Evolutionary conservation across 441 rosid species (phyloP).

Genomic region (Pelargonium myrrhifolium): DNA sequence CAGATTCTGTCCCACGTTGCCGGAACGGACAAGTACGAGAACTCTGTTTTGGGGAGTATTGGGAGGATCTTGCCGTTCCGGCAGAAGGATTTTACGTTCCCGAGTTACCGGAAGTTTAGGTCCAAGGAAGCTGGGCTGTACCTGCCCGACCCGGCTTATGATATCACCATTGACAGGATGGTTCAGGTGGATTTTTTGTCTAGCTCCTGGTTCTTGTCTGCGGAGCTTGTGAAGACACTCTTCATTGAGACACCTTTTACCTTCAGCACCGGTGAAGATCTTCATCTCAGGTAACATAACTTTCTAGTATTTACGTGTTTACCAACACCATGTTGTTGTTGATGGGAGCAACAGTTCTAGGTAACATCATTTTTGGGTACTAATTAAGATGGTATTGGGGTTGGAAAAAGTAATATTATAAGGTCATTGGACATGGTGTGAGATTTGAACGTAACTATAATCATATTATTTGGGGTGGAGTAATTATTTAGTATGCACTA

Average conservation of each 20-base stretch:
- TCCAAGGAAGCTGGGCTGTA: constrained; percentile 94
- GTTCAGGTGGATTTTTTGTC: constrained; percentile 97
- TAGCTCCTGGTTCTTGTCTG: constrained; percentile 90
- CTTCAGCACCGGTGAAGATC: constrained; percentile 93
- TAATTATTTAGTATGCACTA: no score
- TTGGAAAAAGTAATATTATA: neutral
- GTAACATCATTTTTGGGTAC: no score
- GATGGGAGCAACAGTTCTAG: no score
- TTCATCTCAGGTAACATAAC: constrained; percentile 64
- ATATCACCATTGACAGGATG: constrained; percentile 57
- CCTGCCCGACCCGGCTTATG: constrained; percentile 95
- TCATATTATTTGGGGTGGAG: neutral
- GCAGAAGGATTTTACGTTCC: constrained; percentile 86
- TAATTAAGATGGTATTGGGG: neutral
- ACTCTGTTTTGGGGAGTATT: constrained; percentile 85
- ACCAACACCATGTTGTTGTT: no score
- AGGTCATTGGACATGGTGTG: neutral
- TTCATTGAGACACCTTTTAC: constrained; percentile 86
- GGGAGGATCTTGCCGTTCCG: constrained; percentile 88
- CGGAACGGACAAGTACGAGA: constrained; percentile 87
- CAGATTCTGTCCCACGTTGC: constrained; percentile 85
- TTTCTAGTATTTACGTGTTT: no score
- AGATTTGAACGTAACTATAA: neutral
- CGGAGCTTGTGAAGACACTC: constrained; percentile 79
- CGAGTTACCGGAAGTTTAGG: constrained; percentile 81